Conservation (phyloP, 2,329 filamentous ascomycete genomes). For the Aspergillus candidus region DNA sequence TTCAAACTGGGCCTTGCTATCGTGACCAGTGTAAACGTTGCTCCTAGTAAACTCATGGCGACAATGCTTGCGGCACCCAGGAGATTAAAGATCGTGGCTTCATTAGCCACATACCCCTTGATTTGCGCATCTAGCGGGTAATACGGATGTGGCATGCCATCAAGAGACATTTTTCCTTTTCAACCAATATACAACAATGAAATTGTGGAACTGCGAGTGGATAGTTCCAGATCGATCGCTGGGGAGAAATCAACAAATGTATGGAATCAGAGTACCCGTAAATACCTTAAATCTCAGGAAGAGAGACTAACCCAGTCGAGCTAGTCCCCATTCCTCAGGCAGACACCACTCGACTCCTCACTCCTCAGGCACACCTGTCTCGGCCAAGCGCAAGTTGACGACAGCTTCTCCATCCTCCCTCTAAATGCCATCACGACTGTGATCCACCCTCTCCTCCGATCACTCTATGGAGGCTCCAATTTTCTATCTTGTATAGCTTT, state of each 20-base stretch:
- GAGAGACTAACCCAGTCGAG: constrained; percentile 5
- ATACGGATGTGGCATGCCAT: constrained; percentile 54
- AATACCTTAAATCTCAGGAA: too few species aligned
- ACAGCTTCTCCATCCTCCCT: neutral
- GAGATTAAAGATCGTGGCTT: constrained; percentile 53
- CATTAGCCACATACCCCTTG: constrained; percentile 60
- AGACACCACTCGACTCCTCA: constrained; percentile 3
- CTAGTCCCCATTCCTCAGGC: constrained; percentile 10
- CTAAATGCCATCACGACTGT: constrained; percentile 10
- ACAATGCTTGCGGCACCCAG: constrained; percentile 55
- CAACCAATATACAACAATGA: too few species aligned
- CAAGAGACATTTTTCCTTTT: neutral
- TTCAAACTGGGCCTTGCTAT: constrained; percentile 49
- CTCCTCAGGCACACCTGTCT: constrained; percentile 9
- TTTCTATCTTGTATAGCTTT: constrained; percentile 6
- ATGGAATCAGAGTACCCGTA: neutral
- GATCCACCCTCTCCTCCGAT: constrained; percentile 2
- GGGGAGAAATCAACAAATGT: too few species aligned
- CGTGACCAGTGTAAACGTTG: constrained; percentile 51
- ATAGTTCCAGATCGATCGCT: too few species aligned
- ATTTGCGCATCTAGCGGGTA: constrained; percentile 62
- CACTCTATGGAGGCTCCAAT: constrained; percentile 19
- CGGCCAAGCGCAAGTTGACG: neutral
- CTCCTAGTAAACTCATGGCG: constrained; percentile 52
- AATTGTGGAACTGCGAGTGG: too few species aligned